Evolutionary conservation across 768 basidiomycete genomes (phyloP).

Genomic region (Calocybe indica): DNA sequence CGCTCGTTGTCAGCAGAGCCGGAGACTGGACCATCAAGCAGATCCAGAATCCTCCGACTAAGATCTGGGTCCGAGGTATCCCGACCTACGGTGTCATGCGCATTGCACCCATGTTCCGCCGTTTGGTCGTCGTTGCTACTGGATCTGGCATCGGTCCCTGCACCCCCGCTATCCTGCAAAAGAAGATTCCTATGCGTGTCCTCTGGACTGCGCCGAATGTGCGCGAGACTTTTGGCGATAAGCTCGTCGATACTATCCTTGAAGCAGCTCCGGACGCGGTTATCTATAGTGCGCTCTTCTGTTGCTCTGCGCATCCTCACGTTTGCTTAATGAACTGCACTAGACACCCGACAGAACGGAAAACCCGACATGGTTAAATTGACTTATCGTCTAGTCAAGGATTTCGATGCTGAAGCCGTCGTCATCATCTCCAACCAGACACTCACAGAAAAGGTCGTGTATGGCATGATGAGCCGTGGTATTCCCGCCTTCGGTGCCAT

Average conservation of each 20-base stretch:
- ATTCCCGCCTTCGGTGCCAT: conserved; percentile 61
- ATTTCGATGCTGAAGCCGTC: conserved; percentile 49
- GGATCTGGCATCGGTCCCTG: conserved; percentile 56
- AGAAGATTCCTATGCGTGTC: conserved; percentile 43
- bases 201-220: conserved; percentile 61
- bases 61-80: conserved; percentile 54
- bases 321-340: not conserved
- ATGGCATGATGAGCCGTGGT: conserved; percentile 53
- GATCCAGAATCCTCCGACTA: conserved; percentile 46
- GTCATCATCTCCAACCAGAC: conserved; percentile 55
- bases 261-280: conserved; percentile 48
- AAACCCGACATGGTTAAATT: conserved; percentile 46
- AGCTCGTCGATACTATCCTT: conserved; percentile 50
- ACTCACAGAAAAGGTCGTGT: conserved; percentile 50
- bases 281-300: conserved; percentile 41
- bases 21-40: conserved; percentile 56
- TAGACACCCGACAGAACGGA: conserved; percentile 38
- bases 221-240: conserved; percentile 54
- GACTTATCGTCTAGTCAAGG: conserved; percentile 38
- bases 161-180: conserved; percentile 47
- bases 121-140: conserved; percentile 52
- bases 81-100: conserved; percentile 51
- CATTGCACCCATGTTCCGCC: conserved; percentile 48
- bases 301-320: not conserved
- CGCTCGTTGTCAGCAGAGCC: conserved; percentile 49